Evolutionary conservation across 768 basidiomycete species (phyloP).

Genomic region (Auricularia heimuer): DNA sequence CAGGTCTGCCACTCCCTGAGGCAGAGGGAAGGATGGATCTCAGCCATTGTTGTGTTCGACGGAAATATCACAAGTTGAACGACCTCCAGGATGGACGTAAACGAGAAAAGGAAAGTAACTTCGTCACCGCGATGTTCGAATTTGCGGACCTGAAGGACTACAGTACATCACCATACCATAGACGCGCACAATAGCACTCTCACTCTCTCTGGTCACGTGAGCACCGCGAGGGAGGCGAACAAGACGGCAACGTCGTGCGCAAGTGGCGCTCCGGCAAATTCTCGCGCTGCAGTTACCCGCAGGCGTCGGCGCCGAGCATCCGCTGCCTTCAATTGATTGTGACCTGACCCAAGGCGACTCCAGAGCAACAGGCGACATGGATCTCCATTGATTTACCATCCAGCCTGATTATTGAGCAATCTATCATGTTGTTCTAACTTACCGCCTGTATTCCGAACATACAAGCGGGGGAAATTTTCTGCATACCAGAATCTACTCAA

Average conservation of each 20-base stretch:
- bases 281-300: constrained; percentile 35
- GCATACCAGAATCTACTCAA: too few species aligned
- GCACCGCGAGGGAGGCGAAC: constrained; percentile 19
- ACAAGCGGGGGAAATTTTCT: too few species aligned
- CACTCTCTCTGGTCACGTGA: constrained; percentile 36
- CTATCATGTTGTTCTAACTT: too few species aligned
- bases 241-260: constrained; percentile 30
- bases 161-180: neutral
- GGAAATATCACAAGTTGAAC: too few species aligned
- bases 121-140: constrained; percentile 44
- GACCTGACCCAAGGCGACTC: constrained; percentile 41
- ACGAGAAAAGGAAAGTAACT: constrained; percentile 33
- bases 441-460: too few species aligned
- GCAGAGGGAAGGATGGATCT: neutral
- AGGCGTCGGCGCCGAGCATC: constrained; percentile 32
- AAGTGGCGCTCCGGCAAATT: constrained; percentile 44
- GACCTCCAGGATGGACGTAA: constrained; percentile 29
- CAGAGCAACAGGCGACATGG: constrained; percentile 13
- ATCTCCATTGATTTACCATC: neutral
- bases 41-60: too few species aligned
- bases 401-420: too few species aligned
- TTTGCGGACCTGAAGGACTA: constrained; percentile 41
- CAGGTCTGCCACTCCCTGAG: neutral
- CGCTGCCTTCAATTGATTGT: constrained; percentile 44
- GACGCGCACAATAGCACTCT: constrained; percentile 38